Evolutionary conservation across 169 alveolate species (phyloP).

Genomic region (Plasmodium ovale): DNA sequence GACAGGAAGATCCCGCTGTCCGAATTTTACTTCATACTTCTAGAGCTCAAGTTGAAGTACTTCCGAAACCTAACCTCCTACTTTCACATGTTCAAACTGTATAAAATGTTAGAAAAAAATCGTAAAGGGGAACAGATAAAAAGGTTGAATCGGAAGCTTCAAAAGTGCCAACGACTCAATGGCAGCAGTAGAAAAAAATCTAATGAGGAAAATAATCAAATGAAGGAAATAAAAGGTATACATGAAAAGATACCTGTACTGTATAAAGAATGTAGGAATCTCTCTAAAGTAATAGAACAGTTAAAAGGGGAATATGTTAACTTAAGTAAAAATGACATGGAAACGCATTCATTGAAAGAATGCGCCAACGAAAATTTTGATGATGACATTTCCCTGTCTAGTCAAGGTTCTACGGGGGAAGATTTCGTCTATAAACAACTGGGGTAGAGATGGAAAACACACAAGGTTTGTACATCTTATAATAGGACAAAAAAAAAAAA

Average conservation of each 20-base stretch:
- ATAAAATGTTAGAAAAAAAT: constrained; percentile 50
- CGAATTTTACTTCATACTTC: constrained; percentile 78
- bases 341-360: constrained; percentile 27
- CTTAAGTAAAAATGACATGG: constrained; percentile 31
- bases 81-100: constrained; percentile 75
- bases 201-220: constrained; percentile 3
- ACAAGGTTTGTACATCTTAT: neutral
- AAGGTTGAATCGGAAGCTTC: constrained; percentile 68
- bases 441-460: neutral
- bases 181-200: constrained; percentile 9
- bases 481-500: neutral
- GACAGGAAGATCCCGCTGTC: constrained; percentile 73
- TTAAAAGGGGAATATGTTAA: constrained; percentile 44
- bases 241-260: constrained; percentile 42
- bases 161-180: constrained; percentile 36
- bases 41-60: constrained; percentile 78
- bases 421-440: neutral
- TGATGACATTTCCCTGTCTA: constrained; percentile 14
- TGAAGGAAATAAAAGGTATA: constrained; percentile 33
- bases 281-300: constrained; percentile 46
- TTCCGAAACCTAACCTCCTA: constrained; percentile 73
- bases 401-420: neutral
- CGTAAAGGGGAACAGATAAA: constrained; percentile 11
- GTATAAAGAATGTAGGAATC: constrained; percentile 44
- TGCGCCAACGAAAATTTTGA: neutral